Conservation (phyloP, 2,329 filamentous ascomycete species). For the Fusarium coicis region DNA sequence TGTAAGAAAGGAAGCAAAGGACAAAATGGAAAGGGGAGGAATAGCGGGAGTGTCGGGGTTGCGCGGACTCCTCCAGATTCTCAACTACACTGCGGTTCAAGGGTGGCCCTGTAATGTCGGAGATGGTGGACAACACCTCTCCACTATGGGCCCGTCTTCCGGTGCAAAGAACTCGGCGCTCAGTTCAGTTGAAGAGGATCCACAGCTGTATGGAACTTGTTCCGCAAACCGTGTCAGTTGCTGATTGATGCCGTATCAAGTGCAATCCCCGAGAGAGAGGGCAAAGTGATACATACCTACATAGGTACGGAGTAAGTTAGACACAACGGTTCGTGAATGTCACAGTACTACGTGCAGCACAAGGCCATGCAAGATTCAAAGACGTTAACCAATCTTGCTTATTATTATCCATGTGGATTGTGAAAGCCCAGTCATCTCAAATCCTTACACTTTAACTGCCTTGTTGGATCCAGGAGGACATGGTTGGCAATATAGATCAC, state of each 20-base stretch:
- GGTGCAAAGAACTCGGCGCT: constrained; percentile 24
- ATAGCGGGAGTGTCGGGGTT: constrained; percentile 34
- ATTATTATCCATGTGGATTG: neutral
- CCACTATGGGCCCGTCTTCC: constrained; percentile 36
- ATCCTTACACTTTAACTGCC: neutral
- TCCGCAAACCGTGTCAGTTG: constrained; percentile 23
- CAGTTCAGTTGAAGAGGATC: constrained; percentile 23
- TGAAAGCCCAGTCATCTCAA: neutral
- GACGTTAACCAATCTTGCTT: neutral
- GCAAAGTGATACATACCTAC: neutral
- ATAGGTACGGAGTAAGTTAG: neutral
- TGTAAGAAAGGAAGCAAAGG: constrained; percentile 12
- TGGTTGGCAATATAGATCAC: neutral
- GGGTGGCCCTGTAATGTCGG: constrained; percentile 32
- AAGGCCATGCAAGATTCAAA: neutral
- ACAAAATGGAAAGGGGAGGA: constrained; percentile 6
- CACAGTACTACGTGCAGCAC: neutral
- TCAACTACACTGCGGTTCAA: constrained; percentile 26
- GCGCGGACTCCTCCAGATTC: constrained; percentile 39
- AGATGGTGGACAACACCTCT: constrained; percentile 39
- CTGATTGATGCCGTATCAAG: constrained; percentile 39
- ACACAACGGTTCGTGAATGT: constrained; percentile 1
- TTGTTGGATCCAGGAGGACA: neutral
- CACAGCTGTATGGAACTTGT: constrained; percentile 20
- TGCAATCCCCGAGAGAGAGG: constrained; percentile 29